phyloP scores from a whole-genome alignment of 2,329 filamentous ascomycete species.

The Sporothrix schenckii region DNA sequence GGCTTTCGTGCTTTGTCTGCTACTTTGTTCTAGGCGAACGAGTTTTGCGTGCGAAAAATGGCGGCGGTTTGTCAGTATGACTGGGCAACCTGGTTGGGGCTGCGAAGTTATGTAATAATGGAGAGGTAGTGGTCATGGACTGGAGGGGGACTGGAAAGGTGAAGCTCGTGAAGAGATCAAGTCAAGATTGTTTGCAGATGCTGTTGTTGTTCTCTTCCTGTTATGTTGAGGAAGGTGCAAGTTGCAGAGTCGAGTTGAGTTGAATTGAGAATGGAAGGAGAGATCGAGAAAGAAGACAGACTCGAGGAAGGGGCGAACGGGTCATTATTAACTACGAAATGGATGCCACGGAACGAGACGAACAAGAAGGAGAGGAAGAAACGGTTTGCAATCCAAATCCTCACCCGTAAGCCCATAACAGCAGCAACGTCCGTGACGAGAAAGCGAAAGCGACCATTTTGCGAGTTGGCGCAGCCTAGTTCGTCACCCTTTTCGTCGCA shows the following conservation, averaged over 20 bases:
- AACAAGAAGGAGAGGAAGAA: background rate
- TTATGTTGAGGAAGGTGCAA: slow-evolving; percentile 6
- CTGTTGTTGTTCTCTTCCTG: background rate
- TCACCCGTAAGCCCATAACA: slow-evolving; percentile 20
- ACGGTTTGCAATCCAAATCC: slow-evolving; percentile 5
- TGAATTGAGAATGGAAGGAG: slow-evolving; percentile 17
- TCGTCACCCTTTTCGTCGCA: slow-evolving; percentile 26
- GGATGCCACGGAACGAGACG: slow-evolving; percentile 8
- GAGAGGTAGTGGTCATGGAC: slow-evolving; percentile 1
- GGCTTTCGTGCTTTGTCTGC: slow-evolving; percentile 4
- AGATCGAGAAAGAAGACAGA: slow-evolving; percentile 4
- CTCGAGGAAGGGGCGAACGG: slow-evolving; percentile 20
- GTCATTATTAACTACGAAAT: slow-evolving; percentile 28
- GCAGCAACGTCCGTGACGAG: slow-evolving; percentile 17
- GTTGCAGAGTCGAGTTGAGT: slow-evolving; percentile 7
- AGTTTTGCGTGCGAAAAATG: slow-evolving; percentile 23
- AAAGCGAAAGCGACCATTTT: slow-evolving; percentile 22
- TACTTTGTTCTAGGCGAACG: background rate
- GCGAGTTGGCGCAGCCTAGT: background rate
- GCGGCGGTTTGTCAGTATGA: slow-evolving; percentile 16
- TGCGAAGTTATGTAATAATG: slow-evolving; percentile 18
- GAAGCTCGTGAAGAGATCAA: slow-evolving; percentile 14
- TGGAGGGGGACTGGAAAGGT: background rate
- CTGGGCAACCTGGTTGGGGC: slow-evolving; percentile 30
- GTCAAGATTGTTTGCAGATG: background rate